Conservation (phyloP, 306 rosid species). For the Cicer pinnatifidum region DNA sequence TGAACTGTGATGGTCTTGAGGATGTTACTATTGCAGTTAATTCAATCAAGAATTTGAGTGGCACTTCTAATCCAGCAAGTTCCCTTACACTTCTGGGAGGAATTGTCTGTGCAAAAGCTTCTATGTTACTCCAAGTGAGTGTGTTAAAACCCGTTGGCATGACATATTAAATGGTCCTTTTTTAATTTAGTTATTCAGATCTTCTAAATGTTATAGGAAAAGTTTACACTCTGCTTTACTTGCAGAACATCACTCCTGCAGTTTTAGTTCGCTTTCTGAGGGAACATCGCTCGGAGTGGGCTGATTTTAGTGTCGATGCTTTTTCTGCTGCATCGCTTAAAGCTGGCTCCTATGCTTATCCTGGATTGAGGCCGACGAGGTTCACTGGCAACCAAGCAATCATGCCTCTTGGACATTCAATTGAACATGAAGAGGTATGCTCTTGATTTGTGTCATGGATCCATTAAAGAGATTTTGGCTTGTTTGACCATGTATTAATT, state of each 20-base stretch:
- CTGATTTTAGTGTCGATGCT: constrained; percentile 97
- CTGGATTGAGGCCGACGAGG: constrained; percentile 87
- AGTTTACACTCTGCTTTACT: constrained; percentile 32
- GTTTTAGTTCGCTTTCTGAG: constrained; percentile 91
- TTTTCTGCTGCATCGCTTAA: constrained; percentile 81
- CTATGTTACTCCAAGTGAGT: constrained; percentile 95
- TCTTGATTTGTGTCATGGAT: background rate
- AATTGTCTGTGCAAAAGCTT: constrained; percentile 92
- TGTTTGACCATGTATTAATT: background rate
- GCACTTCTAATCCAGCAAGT: constrained; percentile 68
- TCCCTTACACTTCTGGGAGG: constrained; percentile 83
- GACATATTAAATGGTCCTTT: background rate
- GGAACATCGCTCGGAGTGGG: constrained; percentile 99
- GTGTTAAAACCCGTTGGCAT: constrained; percentile 26
- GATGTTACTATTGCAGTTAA: constrained; percentile 84
- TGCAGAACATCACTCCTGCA: constrained; percentile 89
- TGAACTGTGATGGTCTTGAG: constrained; percentile 84
- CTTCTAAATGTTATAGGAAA: constrained; percentile 24
- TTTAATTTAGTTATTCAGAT: background rate
- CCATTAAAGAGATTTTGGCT: background rate
- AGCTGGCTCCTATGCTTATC: constrained; percentile 76
- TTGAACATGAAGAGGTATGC: constrained; percentile 92
- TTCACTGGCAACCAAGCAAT: constrained; percentile 95
- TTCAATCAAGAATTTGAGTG: constrained; percentile 72
- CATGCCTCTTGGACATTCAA: constrained; percentile 95